phyloP scores from a whole-genome alignment of 352 stramenopile species.

The Pythium sukuiense region DNA sequence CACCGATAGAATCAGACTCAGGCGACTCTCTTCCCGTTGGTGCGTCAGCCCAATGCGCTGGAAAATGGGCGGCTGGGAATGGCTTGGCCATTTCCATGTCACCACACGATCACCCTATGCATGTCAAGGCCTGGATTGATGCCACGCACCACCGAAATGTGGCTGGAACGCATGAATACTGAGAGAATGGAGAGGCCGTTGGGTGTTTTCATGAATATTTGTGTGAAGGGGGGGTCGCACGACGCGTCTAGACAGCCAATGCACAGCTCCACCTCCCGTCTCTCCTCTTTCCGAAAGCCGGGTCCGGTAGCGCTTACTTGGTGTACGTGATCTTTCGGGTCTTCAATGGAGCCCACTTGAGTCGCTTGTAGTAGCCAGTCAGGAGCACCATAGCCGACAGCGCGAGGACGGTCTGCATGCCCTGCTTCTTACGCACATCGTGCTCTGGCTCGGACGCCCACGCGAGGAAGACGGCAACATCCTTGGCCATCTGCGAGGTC shows the following conservation, averaged over 20 bases:
- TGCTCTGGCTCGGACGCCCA: conserved; percentile 97
- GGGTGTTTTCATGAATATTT: conserved; percentile 31
- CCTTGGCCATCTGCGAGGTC: conserved; percentile 98
- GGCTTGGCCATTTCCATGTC: conserved; percentile 1
- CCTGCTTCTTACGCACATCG: conserved; percentile 97
- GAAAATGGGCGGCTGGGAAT: conserved; percentile 20
- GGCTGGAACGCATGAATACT: too few species aligned
- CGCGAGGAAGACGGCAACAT: conserved; percentile 97
- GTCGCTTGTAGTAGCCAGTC: conserved; percentile 98
- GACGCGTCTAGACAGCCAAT: conserved; percentile 31
- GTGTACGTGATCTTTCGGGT: conserved; percentile 98
- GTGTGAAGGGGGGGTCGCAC: conserved; percentile 16
- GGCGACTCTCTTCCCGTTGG: background rate
- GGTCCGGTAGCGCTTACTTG: conserved; percentile 71
- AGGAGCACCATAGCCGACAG: conserved; percentile 90
- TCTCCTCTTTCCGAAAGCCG: conserved; percentile 18
- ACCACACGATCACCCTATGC: background rate
- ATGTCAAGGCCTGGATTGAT: background rate
- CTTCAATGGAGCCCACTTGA: conserved; percentile 98
- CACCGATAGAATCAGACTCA: conserved; percentile 6
- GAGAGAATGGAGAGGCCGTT: background rate
- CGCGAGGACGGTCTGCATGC: conserved; percentile 93
- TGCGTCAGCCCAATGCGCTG: conserved; percentile 12
- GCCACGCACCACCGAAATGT: background rate
- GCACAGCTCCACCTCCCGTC: conserved; percentile 22